phyloP scores from a whole-genome alignment of 345 rosid species.

The Euclidium syriacum region DNA sequence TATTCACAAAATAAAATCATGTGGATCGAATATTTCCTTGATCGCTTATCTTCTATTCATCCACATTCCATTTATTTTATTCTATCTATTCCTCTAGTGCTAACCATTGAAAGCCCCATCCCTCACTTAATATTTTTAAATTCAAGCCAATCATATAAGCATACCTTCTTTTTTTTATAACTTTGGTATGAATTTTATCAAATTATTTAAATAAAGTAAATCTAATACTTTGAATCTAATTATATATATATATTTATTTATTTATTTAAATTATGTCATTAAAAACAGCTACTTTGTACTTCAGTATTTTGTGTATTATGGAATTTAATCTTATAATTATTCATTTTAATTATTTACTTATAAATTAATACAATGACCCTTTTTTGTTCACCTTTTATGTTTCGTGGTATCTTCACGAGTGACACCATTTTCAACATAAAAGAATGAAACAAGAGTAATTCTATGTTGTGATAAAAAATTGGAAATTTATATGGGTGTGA shows the following conservation, averaged over 20 bases:
- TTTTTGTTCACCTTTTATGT: not conserved
- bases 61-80: slow-evolving; percentile 13
- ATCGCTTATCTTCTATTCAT: slow-evolving; percentile 1
- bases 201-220: too few species aligned
- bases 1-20: not conserved
- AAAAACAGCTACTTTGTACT: too few species aligned
- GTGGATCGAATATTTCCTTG: not conserved
- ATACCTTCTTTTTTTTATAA: not conserved
- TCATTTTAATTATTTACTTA: too few species aligned
- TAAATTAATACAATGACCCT: too few species aligned
- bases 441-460: not conserved
- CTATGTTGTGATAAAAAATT: not conserved
- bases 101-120: not conserved
- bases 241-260: too few species aligned
- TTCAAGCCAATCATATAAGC: not conserved
- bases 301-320: too few species aligned
- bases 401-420: not conserved
- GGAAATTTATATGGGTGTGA: not conserved
- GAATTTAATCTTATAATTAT: too few species aligned
- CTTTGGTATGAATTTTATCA: too few species aligned
- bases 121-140: too few species aligned
- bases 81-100: not conserved
- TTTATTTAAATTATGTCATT: too few species aligned
- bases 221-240: too few species aligned
- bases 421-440: not conserved